phyloP scores from a whole-genome alignment of 495 filamentous ascomycete species.

The Hypoxylon fragiforme region DNA sequence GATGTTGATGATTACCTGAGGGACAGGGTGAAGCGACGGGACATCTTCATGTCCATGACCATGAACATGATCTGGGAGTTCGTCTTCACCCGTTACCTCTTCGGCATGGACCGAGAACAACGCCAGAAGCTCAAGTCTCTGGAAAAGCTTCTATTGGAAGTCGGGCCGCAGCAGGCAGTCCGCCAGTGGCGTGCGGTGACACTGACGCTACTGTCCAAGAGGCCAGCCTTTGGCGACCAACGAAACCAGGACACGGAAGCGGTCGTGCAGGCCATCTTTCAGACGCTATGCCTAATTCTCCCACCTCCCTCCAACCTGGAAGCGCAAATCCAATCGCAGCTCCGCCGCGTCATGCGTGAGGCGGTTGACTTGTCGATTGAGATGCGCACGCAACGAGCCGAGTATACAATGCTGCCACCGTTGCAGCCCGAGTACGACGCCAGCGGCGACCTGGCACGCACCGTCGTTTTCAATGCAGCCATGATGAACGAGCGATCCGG shows the following conservation, averaged over 20 bases:
- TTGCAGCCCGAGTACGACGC: constrained; percentile 94
- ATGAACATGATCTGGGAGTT: constrained; percentile 99
- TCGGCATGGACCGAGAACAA: constrained; percentile 96
- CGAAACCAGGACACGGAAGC: constrained; percentile 85
- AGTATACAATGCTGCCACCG: constrained; percentile 96
- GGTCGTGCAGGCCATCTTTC: constrained; percentile 82
- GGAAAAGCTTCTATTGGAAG: constrained; percentile 86
- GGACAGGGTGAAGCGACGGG: constrained; percentile 82
- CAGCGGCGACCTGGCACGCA: constrained; percentile 81
- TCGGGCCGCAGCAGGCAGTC: constrained; percentile 78
- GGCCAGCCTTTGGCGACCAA: constrained; percentile 72
- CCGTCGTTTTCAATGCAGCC: constrained; percentile 82
- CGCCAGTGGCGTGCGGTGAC: constrained; percentile 96
- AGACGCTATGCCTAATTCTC: constrained; percentile 74
- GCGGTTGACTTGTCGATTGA: constrained; percentile 88
- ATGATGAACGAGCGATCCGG: constrained; percentile 92
- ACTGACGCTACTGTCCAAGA: constrained; percentile 79
- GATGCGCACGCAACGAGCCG: constrained; percentile 94
- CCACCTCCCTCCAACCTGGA: constrained; percentile 79
- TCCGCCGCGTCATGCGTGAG: constrained; percentile 78
- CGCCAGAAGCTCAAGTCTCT: constrained; percentile 93
- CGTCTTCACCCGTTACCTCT: constrained; percentile 95
- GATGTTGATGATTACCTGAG: constrained; percentile 83
- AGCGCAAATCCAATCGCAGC: constrained; percentile 71
- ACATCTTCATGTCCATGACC: constrained; percentile 94